Base-by-base conservation (phyloP, 768 basidiomycete species). In the Leccinum barrowsii region DNA sequence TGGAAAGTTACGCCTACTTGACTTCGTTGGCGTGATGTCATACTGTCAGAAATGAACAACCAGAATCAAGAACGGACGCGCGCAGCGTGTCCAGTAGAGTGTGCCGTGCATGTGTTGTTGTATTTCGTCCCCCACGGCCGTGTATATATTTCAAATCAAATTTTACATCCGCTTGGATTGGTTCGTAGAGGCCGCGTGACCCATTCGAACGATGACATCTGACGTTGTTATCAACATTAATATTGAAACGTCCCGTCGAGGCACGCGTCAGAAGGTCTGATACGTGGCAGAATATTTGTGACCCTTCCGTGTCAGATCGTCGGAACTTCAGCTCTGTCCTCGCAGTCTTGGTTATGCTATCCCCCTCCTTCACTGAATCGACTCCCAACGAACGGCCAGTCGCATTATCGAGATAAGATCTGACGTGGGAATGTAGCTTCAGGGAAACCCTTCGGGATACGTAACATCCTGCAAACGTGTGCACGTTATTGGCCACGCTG, bases 21-120 rank as follows among this genome's bases (percentile, higher is more conserved):
- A 44, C 57, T 11, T 67, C 72, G n/a, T 54, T 64, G 60, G 59
- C 59, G 28, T 59, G 62, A 60, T 63, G 58, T 55, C 61, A 58
- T 46, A 28, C 40, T 6, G 47, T n/a, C 22, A 48, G 47, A 53
- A 37, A 12, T 24, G 24, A 37, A 26, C 50, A 12, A 15, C 22
- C 4, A 47, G 47, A 42, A 54, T 4, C 42, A 17, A 46, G 22
- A 44, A 40, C 7, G 15, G 54, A 21, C 42, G 2, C 42, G 42
- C 19, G 28, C 22, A 44, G 51, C 55, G 46, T 50, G 46, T 54
- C 8, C 5, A 37, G 11, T 37, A 26, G 48, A 52, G 21, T 59
- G 22, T 57, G 15, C 42, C 42, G 42, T 44, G 22, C 24, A 50
- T 53, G 35, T 59, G 46, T 59, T 60, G 59, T 62, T 52, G 65